Evolutionary conservation across 257 asterid species (phyloP).

Genomic region (Fraxinus pennsylvanica): DNA sequence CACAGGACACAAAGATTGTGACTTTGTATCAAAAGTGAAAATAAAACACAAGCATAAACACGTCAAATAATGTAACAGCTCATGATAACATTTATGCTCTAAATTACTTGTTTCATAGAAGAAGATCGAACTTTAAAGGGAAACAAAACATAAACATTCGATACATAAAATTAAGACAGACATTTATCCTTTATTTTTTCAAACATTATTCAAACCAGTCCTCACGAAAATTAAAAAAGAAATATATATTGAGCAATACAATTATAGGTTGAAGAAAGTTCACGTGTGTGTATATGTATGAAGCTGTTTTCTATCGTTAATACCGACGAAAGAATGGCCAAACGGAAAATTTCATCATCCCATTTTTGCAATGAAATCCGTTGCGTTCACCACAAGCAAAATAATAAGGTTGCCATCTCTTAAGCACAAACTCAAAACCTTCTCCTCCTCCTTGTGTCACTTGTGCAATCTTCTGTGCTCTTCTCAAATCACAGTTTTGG

Average conservation of each 20-base stretch:
- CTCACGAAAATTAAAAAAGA: neutral
- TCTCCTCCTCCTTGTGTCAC: slow-evolving; percentile 49
- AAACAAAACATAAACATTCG: neutral
- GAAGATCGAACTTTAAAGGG: neutral
- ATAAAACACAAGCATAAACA: no score
- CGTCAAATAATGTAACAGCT: neutral
- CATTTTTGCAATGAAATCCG: slow-evolving; percentile 68
- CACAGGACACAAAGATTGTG: no score
- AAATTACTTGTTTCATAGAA: neutral
- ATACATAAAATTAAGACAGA: neutral
- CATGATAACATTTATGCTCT: neutral
- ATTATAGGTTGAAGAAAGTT: neutral
- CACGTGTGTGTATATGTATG: no score
- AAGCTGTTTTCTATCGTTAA: neutral
- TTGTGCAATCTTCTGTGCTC: slow-evolving; percentile 54
- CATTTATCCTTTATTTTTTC: neutral
- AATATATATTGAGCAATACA: neutral
- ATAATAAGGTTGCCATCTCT: slow-evolving; percentile 57
- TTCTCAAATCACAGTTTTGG: slow-evolving; percentile 55
- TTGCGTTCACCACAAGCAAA: slow-evolving; percentile 66
- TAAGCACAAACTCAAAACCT: slow-evolving; percentile 65
- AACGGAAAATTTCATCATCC: slow-evolving; percentile 68
- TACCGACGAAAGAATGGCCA: slow-evolving; percentile 60
- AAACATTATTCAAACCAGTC: neutral
- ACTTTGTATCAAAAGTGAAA: no score